These are phyloP conservation scores for Sutorius eximius DNA, from an alignment of 1,284 basidiomycete genomes.

Conservation along the genomic window DNA sequence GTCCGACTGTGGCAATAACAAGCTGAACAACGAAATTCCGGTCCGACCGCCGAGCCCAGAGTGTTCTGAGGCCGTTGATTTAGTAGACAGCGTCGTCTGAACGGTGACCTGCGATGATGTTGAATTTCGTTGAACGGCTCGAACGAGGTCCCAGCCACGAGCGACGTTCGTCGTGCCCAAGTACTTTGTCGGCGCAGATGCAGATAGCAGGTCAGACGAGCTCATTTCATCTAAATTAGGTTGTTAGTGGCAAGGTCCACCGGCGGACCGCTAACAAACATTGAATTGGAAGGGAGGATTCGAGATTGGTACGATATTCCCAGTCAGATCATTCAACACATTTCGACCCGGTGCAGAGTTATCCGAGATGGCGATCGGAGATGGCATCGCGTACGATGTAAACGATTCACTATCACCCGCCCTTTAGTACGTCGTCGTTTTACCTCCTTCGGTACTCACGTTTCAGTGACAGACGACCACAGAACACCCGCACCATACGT, in stretches of 20 bases:
- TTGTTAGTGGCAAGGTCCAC: slow-evolving; percentile 5
- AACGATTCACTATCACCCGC: slow-evolving; percentile 32
- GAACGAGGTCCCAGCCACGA: slow-evolving; percentile 44
- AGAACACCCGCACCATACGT: slow-evolving; percentile 38
- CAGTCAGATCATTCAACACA: slow-evolving; percentile 20
- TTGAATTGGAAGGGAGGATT: slow-evolving; percentile 48
- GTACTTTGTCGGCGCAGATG: slow-evolving; percentile 43
- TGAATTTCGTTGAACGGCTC: slow-evolving; percentile 40
- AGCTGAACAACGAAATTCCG: slow-evolving; percentile 29
- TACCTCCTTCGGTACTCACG: slow-evolving; percentile 21
- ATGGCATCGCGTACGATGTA: slow-evolving; percentile 33
- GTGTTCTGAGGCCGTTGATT: slow-evolving; percentile 11
- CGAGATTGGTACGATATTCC: slow-evolving; percentile 34
- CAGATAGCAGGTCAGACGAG: slow-evolving; percentile 47
- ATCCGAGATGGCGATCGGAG: slow-evolving; percentile 40
- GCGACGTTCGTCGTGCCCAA: slow-evolving; percentile 47
- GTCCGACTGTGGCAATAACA: slow-evolving; percentile 22
- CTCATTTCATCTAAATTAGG: slow-evolving; percentile 40
- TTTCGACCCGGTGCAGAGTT: slow-evolving; percentile 30
- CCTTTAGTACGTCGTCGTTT: background rate
- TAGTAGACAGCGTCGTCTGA: background rate
- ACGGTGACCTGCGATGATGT: slow-evolving; percentile 33
- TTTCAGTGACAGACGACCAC: slow-evolving; percentile 36
- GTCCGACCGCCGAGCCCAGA: slow-evolving; percentile 19
- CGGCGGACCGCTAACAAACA: slow-evolving; percentile 36